Evolutionary conservation across 2,329 filamentous ascomycete species (phyloP).

Genomic region (Phialophora macrospora): DNA sequence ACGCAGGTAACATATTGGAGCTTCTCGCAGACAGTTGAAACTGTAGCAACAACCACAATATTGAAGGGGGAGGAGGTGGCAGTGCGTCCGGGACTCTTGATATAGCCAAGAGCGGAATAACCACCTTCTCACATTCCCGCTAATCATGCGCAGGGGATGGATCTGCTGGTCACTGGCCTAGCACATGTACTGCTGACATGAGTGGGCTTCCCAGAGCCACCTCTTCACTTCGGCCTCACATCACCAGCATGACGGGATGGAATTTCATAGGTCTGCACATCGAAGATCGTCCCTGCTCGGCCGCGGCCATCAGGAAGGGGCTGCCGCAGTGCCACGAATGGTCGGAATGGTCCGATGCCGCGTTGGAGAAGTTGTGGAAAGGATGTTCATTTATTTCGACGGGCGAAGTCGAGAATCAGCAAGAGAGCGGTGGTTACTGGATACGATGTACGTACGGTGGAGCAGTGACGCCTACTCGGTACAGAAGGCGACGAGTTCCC

Average conservation of each 20-base stretch:
- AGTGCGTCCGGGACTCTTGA: not conserved
- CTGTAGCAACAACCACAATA: not conserved
- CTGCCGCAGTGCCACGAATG: not conserved
- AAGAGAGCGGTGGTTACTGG: not conserved
- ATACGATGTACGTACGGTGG: not conserved
- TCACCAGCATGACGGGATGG: not conserved
- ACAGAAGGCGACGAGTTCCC: not conserved
- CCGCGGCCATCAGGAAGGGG: not conserved
- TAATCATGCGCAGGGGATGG: not conserved
- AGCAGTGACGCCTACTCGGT: not conserved
- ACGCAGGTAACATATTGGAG: conserved; percentile 11
- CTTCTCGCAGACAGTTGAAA: not conserved
- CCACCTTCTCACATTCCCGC: not conserved
- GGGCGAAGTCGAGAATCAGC: not conserved
- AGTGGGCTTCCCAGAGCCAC: not conserved
- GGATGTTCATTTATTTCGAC: not conserved
- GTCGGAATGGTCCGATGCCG: conserved; percentile 1
- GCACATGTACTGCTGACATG: not conserved
- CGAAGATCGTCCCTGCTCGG: no score
- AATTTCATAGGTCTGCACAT: not conserved
- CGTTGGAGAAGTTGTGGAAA: not conserved
- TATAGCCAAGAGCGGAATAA: conserved; percentile 2
- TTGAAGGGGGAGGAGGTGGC: not conserved
- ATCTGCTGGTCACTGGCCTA: not conserved
- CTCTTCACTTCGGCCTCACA: not conserved